Percentiles rank a stretch among this genome's conserved stretches.
These are phyloP conservation scores for Cladorrhinum sp. DNA, from an alignment of 2,329 filamentous ascomycete genomes.

Conservation along the genomic window DNA sequence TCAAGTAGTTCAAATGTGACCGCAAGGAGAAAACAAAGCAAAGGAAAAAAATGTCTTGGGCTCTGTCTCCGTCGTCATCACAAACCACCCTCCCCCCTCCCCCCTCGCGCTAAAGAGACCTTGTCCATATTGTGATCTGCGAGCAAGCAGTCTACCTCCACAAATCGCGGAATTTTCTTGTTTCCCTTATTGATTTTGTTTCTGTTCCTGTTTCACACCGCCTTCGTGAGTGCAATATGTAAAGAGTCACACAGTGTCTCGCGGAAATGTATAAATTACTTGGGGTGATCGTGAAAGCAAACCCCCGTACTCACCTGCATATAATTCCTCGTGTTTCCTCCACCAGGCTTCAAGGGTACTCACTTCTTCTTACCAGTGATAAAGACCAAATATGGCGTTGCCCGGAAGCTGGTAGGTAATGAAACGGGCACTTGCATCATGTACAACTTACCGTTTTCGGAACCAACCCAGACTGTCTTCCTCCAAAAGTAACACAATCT, in stretches of 20 bases:
- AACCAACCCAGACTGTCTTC: background rate
- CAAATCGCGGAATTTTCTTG: conserved; percentile 1
- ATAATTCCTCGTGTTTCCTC: background rate
- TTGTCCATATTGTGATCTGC: background rate
- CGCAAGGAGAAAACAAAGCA: too few species aligned
- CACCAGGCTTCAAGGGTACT: background rate
- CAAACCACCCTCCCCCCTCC: too few species aligned
- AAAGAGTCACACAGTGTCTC: background rate
- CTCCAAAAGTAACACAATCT: background rate
- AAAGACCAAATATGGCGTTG: background rate
- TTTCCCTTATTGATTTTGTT: background rate
- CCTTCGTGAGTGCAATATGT: background rate
- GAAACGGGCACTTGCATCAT: conserved; percentile 2
- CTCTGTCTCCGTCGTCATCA: too few species aligned
- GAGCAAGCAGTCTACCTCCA: background rate
- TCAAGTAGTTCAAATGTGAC: too few species aligned
- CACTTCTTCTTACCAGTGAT: background rate
- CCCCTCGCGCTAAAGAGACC: too few species aligned
- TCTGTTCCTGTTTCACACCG: background rate
- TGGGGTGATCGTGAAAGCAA: background rate
- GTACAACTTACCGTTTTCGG: conserved; percentile 5
- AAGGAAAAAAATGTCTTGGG: too few species aligned
- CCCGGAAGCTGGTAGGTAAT: background rate
- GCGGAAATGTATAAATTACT: background rate
- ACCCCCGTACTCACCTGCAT: background rate